Conservation (phyloP, 148 eudicot genomes). For the Rhododendron vialii region DNA sequence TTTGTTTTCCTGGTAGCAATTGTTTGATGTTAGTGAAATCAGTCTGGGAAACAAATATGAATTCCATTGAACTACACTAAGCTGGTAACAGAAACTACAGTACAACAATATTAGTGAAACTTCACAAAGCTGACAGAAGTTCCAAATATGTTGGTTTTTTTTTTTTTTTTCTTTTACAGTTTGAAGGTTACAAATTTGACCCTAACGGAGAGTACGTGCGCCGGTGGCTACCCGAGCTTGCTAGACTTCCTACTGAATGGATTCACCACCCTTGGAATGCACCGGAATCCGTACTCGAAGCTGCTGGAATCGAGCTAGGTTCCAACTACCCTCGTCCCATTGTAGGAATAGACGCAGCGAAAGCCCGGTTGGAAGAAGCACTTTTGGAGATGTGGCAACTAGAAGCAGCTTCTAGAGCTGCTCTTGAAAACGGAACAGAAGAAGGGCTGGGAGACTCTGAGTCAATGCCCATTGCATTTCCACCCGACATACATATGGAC, state of each 20-base stretch:
- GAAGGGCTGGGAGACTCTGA: slow-evolving; percentile 97
- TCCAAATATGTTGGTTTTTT: not conserved
- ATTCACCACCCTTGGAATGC: slow-evolving; percentile 96
- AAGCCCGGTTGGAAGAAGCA: slow-evolving; percentile 66
- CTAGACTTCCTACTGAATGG: slow-evolving; percentile 91
- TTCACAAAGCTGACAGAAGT: not conserved
- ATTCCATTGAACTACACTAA: not conserved
- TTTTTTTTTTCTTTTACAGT: slow-evolving; percentile 23
- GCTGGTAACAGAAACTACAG: not conserved
- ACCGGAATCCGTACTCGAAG: slow-evolving; percentile 77
- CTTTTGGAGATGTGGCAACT: slow-evolving; percentile 76
- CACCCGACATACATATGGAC: slow-evolving; percentile 69
- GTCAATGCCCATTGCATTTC: slow-evolving; percentile 53
- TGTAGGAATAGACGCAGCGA: slow-evolving; percentile 68
- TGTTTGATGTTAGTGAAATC: not conserved
- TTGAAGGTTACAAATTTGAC: slow-evolving; percentile 87
- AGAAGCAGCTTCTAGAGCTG: slow-evolving; percentile 77
- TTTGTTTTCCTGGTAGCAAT: not conserved
- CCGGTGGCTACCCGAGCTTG: slow-evolving; percentile 90
- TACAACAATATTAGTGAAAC: not conserved
- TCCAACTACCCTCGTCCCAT: slow-evolving; percentile 88
- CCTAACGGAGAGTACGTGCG: slow-evolving; percentile 87
- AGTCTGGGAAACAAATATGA: not conserved
- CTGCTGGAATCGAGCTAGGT: slow-evolving; percentile 88
- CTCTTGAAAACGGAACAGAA: slow-evolving; percentile 71